These are phyloP conservation scores for Hemisphaericaspora xylofermentans DNA, from an alignment of 1,139 yeast genomes.

Conservation along the genomic window DNA sequence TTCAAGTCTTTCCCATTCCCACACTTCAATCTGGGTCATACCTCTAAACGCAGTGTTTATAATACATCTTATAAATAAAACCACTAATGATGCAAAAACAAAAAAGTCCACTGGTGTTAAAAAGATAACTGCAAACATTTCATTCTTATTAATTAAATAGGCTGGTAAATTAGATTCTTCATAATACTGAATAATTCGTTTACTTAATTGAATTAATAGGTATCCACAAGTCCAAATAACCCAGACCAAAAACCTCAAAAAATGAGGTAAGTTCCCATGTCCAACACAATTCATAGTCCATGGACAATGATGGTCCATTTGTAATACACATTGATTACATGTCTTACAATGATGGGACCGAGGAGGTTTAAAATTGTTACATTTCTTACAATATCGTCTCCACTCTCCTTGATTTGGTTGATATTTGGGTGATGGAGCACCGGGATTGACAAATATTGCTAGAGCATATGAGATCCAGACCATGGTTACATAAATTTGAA, in stretches of 20 bases:
- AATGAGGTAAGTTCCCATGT: conserved; percentile 75
- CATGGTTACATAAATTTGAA: conserved; percentile 50
- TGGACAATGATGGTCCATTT: conserved; percentile 94
- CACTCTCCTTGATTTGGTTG: conserved; percentile 30
- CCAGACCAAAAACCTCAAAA: conserved; percentile 74
- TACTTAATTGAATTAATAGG: conserved; percentile 43
- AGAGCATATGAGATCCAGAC: conserved; percentile 70
- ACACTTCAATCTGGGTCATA: conserved; percentile 87
- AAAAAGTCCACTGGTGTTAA: conserved; percentile 58
- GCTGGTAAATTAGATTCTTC: conserved; percentile 55
- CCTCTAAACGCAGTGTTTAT: conserved; percentile 59
- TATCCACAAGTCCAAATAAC: conserved; percentile 56
- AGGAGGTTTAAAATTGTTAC: conserved; percentile 90
- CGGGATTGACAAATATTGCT: conserved; percentile 61
- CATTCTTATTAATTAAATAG: conserved; percentile 53
- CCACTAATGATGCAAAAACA: conserved; percentile 55
- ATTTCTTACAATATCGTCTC: conserved; percentile 54
- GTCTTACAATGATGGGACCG: conserved; percentile 86
- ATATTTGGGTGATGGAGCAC: conserved; percentile 49
- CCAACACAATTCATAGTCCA: conserved; percentile 96
- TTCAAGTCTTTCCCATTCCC: conserved; percentile 87
- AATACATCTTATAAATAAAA: conserved; percentile 63
- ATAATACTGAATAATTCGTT: conserved; percentile 49
- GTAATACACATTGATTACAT: conserved; percentile 67
- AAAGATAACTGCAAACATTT: conserved; percentile 56